Conservation (phyloP, 345 rosid genomes). For the Bretschneidera sinensis region DNA sequence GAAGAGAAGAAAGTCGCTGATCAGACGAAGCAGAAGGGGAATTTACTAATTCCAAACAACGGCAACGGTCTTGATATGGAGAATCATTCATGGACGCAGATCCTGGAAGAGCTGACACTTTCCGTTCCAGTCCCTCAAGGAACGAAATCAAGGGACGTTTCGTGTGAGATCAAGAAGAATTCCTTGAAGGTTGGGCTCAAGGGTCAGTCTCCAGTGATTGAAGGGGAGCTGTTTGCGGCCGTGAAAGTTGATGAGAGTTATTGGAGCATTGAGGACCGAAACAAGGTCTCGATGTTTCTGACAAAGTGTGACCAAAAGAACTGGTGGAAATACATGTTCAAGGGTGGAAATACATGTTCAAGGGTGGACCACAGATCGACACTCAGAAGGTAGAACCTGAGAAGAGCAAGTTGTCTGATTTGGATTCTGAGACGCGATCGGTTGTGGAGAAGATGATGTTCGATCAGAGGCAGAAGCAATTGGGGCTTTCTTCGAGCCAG, state of each 20-base stretch:
- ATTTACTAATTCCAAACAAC: conserved; percentile 22
- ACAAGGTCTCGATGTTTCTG: conserved; percentile 15
- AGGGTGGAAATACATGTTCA: no score
- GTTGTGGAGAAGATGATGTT: conserved; percentile 31
- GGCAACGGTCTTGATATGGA: conserved; percentile 33
- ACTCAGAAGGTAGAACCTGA: conserved; percentile 28
- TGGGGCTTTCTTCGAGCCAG: conserved; percentile 24
- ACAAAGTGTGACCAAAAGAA: conserved; percentile 18
- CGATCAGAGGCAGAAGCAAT: conserved; percentile 25
- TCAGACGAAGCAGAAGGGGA: conserved; percentile 1
- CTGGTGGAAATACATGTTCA: conserved; percentile 36
- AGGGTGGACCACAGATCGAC: conserved; percentile 22
- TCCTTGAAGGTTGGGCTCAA: conserved; percentile 21
- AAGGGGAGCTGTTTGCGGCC: conserved; percentile 22
- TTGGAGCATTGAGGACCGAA: conserved; percentile 29
- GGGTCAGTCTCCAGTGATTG: conserved; percentile 16
- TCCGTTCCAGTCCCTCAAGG: conserved; percentile 22
- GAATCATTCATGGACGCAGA: conserved; percentile 27
- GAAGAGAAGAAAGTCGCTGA: neutral
- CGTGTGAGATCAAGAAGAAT: conserved; percentile 24
- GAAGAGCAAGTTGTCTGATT: conserved; percentile 21
- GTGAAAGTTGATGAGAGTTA: conserved; percentile 16
- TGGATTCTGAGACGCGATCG: conserved; percentile 20
- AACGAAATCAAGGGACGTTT: conserved; percentile 20
- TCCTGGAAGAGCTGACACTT: conserved; percentile 22